phyloP scores from a whole-genome alignment of 345 rosid genomes.

The Firmiana major region DNA sequence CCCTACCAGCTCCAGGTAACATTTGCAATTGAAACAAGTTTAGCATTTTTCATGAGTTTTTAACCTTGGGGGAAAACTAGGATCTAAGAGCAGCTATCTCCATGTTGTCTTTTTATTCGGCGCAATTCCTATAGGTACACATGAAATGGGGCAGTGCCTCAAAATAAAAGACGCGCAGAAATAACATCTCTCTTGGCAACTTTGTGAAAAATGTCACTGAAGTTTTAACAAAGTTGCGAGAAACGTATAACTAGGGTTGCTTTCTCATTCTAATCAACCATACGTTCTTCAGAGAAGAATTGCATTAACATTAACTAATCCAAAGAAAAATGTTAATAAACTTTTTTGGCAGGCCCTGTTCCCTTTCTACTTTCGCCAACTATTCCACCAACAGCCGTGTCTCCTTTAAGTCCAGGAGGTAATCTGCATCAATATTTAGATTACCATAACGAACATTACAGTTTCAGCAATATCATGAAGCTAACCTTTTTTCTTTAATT shows the following conservation, averaged over 20 bases:
- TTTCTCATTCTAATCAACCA: background rate
- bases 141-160: too few relatives aligned
- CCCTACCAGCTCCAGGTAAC: conserved; percentile 85
- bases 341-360: conserved; percentile 53
- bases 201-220: background rate
- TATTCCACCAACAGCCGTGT: conserved; percentile 39
- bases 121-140: background rate
- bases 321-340: background rate
- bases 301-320: conserved; percentile 1
- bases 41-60: background rate
- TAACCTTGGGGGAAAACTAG: background rate
- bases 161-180: too few relatives aligned
- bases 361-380: conserved; percentile 50
- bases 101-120: background rate
- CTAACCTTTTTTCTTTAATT: background rate
- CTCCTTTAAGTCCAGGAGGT: conserved; percentile 59
- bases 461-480: background rate
- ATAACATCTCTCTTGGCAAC: background rate
- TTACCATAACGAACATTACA: background rate
- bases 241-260: background rate
- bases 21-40: background rate
- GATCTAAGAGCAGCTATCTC: background rate
- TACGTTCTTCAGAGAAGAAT: background rate
- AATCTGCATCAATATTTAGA: background rate
- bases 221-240: background rate